A percentile compares a stretch with the other conserved stretches of the same genome.
phyloP scores from a whole-genome alignment of 1,284 basidiomycete genomes.

The Cerrena zonata region DNA sequence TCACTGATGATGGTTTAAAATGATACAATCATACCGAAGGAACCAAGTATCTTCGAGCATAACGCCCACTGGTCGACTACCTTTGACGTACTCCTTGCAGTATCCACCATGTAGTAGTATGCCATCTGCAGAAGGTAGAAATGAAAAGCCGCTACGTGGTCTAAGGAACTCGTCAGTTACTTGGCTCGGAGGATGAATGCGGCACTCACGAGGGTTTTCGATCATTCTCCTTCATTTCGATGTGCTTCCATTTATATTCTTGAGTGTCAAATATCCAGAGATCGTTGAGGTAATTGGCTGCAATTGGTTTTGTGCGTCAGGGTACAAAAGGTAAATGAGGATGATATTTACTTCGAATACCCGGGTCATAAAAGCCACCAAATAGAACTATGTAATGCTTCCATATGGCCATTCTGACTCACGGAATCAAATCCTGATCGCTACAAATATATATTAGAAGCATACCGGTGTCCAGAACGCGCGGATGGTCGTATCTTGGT shows the following conservation, averaged over 20 bases:
- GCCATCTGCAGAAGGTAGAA: slow-evolving; percentile 77
- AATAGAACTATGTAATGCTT: slow-evolving; percentile 84
- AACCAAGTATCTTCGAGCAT: slow-evolving; percentile 92
- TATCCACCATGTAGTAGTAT: slow-evolving; percentile 86
- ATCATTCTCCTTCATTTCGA: slow-evolving; percentile 69
- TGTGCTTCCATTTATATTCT: slow-evolving; percentile 83
- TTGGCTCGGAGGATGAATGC: not conserved
- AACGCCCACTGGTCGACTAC: slow-evolving; percentile 79
- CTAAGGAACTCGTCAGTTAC: slow-evolving; percentile 31
- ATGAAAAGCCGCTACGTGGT: slow-evolving; percentile 82
- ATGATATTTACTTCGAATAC: slow-evolving; percentile 53
- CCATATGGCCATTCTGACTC: slow-evolving; percentile 81
- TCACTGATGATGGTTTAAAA: not conserved
- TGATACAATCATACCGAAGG: slow-evolving; percentile 48
- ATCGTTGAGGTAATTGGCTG: slow-evolving; percentile 82
- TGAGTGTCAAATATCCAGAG: slow-evolving; percentile 85
- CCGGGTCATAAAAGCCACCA: slow-evolving; percentile 84
- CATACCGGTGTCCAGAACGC: slow-evolving; percentile 77
- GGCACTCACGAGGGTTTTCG: slow-evolving; percentile 60
- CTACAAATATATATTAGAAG: no score
- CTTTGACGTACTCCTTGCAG: slow-evolving; percentile 86
- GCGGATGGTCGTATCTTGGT: slow-evolving; percentile 77
- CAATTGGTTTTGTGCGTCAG: not conserved
- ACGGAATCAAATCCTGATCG: not conserved
- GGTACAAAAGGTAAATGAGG: not conserved